Base-by-base conservation (phyloP, 2,329 filamentous ascomycete species). In the Celoporthe dispersa region DNA sequence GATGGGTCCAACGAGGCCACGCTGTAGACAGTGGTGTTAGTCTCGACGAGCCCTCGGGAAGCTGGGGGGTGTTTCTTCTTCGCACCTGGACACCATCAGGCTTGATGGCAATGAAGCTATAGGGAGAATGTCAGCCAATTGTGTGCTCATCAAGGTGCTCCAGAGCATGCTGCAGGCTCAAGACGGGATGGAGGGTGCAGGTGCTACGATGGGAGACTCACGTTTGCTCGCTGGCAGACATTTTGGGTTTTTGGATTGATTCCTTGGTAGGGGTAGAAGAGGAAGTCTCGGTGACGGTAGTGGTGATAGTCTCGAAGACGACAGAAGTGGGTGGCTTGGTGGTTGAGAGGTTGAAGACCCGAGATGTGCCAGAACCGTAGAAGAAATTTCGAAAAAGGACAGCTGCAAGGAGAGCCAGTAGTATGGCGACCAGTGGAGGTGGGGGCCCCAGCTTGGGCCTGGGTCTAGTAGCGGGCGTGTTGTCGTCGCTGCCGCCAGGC, bases 61-160 rank as follows among this genome's bases (percentile, higher is more conserved):
- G 60, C 41, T 31, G 7, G 16, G 14, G 60, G 68, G 67, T 68
- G 31, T 37, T 60, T 37, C 14, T 31, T 53, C 57, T 66, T 72
- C 85, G 77, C 91, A 97, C 94, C 91, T 98, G 96, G 86, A 98
- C 96, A 84, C 96, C 96, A 87, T 98, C 96, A 79, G 95, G 96
- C 94, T 99, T 99, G 90, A 99, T 94, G 83, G 96, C 96, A 90
- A 98, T 98, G 93, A 98, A 98, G 88, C 95, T 98, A 80, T 77
- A 77, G 68, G 72, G 69, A 55, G 14, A 37, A 37, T 33, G 66
- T 75, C 60, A 73, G 71, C 61, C 63, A 65, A 55, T 44, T 64
- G 66, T 19, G 66, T 35, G 16, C 25, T 16, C 14, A 7, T 33
- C 22, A 22, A 31, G 16, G 31, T 44, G 41, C 12, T 16, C 16